phyloP scores from a whole-genome alignment of 2,329 filamentous ascomycete species.

The Xylaria multiplex region DNA sequence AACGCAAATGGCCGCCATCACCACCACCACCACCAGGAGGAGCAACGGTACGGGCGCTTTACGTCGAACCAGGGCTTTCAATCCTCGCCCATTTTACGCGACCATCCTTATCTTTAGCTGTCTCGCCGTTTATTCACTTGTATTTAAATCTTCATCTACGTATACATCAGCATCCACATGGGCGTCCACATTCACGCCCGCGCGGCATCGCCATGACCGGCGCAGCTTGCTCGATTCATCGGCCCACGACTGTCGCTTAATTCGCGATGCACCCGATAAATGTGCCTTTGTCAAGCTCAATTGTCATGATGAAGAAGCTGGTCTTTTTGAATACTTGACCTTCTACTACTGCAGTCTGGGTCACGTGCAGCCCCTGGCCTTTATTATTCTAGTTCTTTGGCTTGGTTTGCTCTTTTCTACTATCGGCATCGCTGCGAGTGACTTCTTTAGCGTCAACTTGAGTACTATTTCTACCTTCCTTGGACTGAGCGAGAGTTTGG shows the following conservation, averaged over 20 bases:
- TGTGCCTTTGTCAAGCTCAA: slow-evolving; percentile 86
- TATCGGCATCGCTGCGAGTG: slow-evolving; percentile 96
- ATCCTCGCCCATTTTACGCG: slow-evolving; percentile 61
- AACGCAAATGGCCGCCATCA: slow-evolving; percentile 25
- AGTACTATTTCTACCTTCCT: slow-evolving; percentile 90
- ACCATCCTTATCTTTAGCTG: slow-evolving; percentile 59
- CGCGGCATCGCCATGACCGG: slow-evolving; percentile 34
- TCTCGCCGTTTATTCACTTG: slow-evolving; percentile 57
- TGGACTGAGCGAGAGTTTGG: slow-evolving; percentile 94
- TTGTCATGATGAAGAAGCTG: slow-evolving; percentile 89
- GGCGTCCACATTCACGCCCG: slow-evolving; percentile 3
- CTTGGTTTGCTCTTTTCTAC: slow-evolving; percentile 91
- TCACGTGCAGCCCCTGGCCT: slow-evolving; percentile 77
- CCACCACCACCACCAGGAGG: slow-evolving; percentile 5
- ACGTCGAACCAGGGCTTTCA: slow-evolving; percentile 51
- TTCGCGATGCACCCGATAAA: slow-evolving; percentile 81
- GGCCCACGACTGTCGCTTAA: slow-evolving; percentile 74
- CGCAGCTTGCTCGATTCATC: slow-evolving; percentile 38
- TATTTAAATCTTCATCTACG: slow-evolving; percentile 39
- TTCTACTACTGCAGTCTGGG: slow-evolving; percentile 88
- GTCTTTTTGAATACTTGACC: slow-evolving; percentile 85
- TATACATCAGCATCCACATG: slow-evolving; percentile 11
- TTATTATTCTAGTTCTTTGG: slow-evolving; percentile 82
- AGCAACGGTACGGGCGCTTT: background rate
- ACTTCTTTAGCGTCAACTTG: slow-evolving; percentile 97